Conservation (phyloP, 1,284 basidiomycete species). For the Sporisorium graminicola region DNA sequence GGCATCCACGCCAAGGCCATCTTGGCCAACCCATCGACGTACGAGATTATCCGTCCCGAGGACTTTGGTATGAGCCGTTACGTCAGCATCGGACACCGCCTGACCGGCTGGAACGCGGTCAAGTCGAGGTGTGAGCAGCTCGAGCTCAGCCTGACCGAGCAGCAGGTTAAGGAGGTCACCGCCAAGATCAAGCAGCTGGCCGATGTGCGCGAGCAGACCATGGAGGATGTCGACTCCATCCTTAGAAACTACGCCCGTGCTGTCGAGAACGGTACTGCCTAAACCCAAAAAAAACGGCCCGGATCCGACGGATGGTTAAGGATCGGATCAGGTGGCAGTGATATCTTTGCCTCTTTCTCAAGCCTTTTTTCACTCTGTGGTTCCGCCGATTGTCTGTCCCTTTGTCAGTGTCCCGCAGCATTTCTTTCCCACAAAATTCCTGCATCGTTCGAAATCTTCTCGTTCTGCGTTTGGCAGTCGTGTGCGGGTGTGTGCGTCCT, state of each 20-base stretch:
- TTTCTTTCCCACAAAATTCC: no score
- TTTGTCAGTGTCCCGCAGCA: no score
- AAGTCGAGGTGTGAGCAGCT: constrained; percentile 99
- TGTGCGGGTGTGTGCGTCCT: no score
- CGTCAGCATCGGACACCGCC: constrained; percentile 96
- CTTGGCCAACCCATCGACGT: constrained; percentile 98
- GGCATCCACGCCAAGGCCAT: constrained; percentile 99
- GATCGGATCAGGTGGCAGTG: not conserved
- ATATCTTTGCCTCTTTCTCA: no score
- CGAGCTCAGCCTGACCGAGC: constrained; percentile 85
- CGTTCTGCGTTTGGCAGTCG: no score
- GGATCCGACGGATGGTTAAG: no score
- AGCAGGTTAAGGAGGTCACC: constrained; percentile 92
- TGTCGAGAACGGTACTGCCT: constrained; percentile 50
- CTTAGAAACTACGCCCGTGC: constrained; percentile 77
- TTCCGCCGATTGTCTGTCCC: no score
- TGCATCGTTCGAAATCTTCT: no score
- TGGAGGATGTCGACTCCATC: constrained; percentile 98
- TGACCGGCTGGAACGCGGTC: constrained; percentile 99
- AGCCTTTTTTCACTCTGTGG: no score
- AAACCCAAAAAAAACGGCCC: constrained; percentile 5
- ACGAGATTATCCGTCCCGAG: constrained; percentile 75
- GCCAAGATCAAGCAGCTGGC: constrained; percentile 99
- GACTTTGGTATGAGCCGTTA: constrained; percentile 98
- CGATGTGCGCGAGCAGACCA: constrained; percentile 96